phyloP scores from a whole-genome alignment of 2,329 filamentous ascomycete genomes.

The Phaeosphaeria sp. region DNA sequence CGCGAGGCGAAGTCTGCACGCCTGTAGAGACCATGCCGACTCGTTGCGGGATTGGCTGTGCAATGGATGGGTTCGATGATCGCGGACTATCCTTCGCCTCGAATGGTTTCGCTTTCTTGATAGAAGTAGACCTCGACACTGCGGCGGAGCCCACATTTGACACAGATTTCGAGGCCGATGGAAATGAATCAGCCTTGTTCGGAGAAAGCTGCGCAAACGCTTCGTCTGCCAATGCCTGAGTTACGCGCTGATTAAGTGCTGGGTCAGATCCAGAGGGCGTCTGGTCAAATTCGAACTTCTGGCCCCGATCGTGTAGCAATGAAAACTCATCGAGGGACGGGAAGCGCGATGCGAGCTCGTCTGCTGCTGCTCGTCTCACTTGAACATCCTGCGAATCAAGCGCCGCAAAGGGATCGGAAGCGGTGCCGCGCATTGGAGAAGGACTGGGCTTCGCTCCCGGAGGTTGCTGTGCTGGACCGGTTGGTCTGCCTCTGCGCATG shows the following conservation, averaged over 20 bases:
- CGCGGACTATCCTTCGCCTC: constrained; percentile 32
- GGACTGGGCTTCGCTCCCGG: constrained; percentile 63
- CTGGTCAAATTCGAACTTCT: constrained; percentile 80
- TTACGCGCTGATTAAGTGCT: constrained; percentile 69
- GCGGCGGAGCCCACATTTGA: constrained; percentile 40
- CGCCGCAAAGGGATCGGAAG: constrained; percentile 87
- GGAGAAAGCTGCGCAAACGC: constrained; percentile 68
- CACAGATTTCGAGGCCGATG: constrained; percentile 33
- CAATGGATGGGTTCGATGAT: constrained; percentile 42
- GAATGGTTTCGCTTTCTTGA: constrained; percentile 36
- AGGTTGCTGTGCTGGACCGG: constrained; percentile 56
- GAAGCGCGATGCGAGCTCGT: constrained; percentile 85
- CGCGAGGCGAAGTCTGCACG: constrained; percentile 76
- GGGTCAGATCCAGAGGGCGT: constrained; percentile 49
- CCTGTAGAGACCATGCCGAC: constrained; percentile 71
- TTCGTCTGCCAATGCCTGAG: constrained; percentile 82
- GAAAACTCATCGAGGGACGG: constrained; percentile 94
- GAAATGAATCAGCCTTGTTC: constrained; percentile 34
- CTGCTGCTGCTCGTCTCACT: constrained; percentile 61
- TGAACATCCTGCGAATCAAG: constrained; percentile 72
- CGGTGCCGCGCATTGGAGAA: constrained; percentile 73
- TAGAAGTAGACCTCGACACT: constrained; percentile 40
- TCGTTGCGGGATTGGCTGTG: constrained; percentile 56
- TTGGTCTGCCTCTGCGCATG: constrained; percentile 87
- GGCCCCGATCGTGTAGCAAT: constrained; percentile 81